Percentiles rank a stretch among this genome's conserved stretches.
phyloP scores from a whole-genome alignment of 352 stramenopile species.

The Globisporangium radiosum region DNA sequence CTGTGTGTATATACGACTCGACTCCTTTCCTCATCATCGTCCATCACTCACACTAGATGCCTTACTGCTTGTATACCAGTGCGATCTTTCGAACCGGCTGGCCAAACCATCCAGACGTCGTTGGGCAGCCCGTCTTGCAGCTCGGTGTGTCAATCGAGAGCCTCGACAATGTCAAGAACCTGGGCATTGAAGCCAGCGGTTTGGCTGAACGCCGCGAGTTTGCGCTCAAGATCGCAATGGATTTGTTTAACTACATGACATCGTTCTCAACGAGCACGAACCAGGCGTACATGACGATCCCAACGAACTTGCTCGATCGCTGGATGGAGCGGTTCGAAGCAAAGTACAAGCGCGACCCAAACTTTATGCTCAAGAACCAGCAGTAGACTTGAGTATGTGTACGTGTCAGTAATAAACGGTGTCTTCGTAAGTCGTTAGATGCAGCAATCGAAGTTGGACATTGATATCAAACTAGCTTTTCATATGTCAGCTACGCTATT shows the following conservation, averaged over 20 bases:
- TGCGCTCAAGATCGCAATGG: slow-evolving; percentile 88
- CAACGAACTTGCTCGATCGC: slow-evolving; percentile 87
- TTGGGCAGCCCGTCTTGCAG: slow-evolving; percentile 49
- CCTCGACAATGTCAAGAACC: slow-evolving; percentile 68
- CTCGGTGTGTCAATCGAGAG: slow-evolving; percentile 66
- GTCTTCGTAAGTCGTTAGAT: neutral
- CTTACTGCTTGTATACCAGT: slow-evolving; percentile 10
- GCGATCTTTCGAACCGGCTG: slow-evolving; percentile 63
- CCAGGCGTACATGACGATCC: slow-evolving; percentile 82
- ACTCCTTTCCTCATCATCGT: no score
- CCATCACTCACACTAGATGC: neutral
- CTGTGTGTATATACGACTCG: neutral
- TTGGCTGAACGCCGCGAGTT: slow-evolving; percentile 70
- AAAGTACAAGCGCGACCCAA: slow-evolving; percentile 84
- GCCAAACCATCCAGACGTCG: slow-evolving; percentile 56
- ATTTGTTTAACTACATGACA: slow-evolving; percentile 91
- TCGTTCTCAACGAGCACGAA: slow-evolving; percentile 77
- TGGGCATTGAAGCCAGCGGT: slow-evolving; percentile 62
- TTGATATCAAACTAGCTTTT: no score
- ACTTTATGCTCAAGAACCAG: slow-evolving; percentile 88
- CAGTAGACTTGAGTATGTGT: neutral
- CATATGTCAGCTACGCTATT: no score
- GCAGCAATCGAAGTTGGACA: neutral
- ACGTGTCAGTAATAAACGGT: no score
- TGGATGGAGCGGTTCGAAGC: slow-evolving; percentile 90